Evolutionary conservation across 768 basidiomycete genomes (phyloP).

Genomic region (Coprinopsis marcescibilis): DNA sequence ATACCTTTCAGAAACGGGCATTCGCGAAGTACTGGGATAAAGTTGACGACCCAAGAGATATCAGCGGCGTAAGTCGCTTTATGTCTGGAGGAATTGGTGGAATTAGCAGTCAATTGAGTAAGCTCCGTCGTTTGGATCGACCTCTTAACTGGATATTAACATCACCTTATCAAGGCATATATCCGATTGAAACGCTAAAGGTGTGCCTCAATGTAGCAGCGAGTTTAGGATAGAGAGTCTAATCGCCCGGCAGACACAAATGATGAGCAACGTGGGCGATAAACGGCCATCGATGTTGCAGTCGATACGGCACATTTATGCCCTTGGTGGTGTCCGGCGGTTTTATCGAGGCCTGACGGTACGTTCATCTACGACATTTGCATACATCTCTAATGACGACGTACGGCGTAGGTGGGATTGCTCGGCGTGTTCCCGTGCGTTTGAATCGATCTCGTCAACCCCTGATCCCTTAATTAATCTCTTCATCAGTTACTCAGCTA

Average conservation of each 20-base stretch:
- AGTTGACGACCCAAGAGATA: constrained; percentile 82
- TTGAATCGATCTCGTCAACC: constrained; percentile 1
- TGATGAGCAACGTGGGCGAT: constrained; percentile 93
- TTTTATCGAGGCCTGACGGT: constrained; percentile 91
- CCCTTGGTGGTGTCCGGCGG: constrained; percentile 69
- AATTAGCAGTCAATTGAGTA: constrained; percentile 86
- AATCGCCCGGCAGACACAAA: constrained; percentile 61
- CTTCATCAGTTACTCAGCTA: constrained; percentile 70
- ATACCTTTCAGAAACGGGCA: constrained; percentile 87
- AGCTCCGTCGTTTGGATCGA: too few species aligned
- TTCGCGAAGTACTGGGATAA: constrained; percentile 90
- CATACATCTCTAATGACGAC: not conserved
- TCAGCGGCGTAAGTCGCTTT: constrained; percentile 90
- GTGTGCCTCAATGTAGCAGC: constrained; percentile 33
- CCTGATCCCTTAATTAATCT: constrained; percentile 1
- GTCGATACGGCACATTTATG: constrained; percentile 73
- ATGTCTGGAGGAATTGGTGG: constrained; percentile 94
- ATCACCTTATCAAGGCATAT: constrained; percentile 60
- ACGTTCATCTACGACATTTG: constrained; percentile 26
- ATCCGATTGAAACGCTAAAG: constrained; percentile 95
- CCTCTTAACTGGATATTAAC: constrained; percentile 17
- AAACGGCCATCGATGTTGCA: constrained; percentile 53
- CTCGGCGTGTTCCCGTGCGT: constrained; percentile 92
- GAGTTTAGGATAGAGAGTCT: constrained; percentile 6
- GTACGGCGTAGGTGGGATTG: constrained; percentile 67